phyloP scores from a whole-genome alignment of 2,329 filamentous ascomycete species.

The Parafenestella ontariensis region DNA sequence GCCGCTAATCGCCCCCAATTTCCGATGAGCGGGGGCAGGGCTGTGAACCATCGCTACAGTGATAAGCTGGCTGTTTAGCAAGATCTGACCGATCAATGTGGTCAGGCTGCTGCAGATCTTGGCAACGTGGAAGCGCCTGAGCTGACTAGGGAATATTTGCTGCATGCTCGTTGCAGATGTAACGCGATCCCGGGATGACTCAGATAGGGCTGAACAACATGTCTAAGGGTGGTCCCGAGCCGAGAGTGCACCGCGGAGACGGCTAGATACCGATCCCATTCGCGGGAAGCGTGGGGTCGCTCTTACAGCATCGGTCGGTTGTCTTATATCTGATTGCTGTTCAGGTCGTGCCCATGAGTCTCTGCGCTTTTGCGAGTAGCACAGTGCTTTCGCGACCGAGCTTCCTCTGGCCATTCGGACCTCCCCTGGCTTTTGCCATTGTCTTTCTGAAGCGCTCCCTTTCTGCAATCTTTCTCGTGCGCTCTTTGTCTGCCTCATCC shows the following conservation, averaged over 20 bases:
- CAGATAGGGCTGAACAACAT: neutral
- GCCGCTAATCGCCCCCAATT: neutral
- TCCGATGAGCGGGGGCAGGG: neutral
- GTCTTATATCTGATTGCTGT: neutral
- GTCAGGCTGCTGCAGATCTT: neutral
- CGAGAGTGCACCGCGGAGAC: too few relatives aligned
- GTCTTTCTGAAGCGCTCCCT: conserved; percentile 74
- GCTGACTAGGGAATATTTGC: neutral
- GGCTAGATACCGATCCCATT: neutral
- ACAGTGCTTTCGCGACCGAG: conserved; percentile 81
- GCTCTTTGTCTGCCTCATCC: conserved; percentile 70
- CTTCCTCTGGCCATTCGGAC: conserved; percentile 75
- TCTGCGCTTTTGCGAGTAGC: conserved; percentile 78
- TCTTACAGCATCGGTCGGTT: neutral
- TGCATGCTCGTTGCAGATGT: neutral
- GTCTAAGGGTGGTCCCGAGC: neutral
- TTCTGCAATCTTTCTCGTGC: conserved; percentile 61
- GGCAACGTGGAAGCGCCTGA: neutral
- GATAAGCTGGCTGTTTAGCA: neutral
- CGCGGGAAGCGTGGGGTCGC: neutral
- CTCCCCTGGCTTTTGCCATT: conserved; percentile 68
- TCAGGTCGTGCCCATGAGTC: conserved; percentile 62
- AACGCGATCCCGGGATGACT: neutral
- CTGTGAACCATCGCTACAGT: neutral
- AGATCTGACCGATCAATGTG: neutral